phyloP scores from a whole-genome alignment of 2,329 filamentous ascomycete genomes.

The Orbilia blumenaviensis region DNA sequence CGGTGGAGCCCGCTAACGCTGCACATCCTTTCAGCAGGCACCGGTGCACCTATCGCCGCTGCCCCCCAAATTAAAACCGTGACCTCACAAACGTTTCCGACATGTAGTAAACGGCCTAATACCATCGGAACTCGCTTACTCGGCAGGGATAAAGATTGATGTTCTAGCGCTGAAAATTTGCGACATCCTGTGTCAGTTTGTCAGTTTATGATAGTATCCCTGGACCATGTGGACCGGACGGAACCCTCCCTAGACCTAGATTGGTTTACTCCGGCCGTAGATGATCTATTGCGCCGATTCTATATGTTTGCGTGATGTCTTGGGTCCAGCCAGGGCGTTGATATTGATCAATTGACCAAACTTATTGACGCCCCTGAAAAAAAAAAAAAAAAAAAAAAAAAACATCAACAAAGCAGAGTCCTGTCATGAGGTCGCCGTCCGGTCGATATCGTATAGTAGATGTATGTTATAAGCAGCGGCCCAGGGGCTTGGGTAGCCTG shows the following conservation, averaged over 20 bases:
- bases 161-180: constrained; percentile 41
- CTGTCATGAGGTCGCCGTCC: constrained; percentile 47
- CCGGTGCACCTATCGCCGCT: constrained; percentile 18
- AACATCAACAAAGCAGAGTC: constrained; percentile 6
- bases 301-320: constrained; percentile 23
- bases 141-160: constrained; percentile 25
- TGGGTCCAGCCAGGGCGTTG: constrained; percentile 9
- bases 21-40: constrained; percentile 2
- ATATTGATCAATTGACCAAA: constrained; percentile 16
- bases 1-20: constrained; percentile 10
- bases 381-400: no score
- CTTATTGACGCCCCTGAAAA: constrained; percentile 36
- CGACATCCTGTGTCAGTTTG: constrained; percentile 29
- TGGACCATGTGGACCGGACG: constrained; percentile 15
- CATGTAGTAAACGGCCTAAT: constrained; percentile 10
- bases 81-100: constrained; percentile 25
- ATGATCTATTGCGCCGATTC: background rate
- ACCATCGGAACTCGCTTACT: constrained; percentile 47
- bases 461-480: constrained; percentile 39
- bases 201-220: background rate
- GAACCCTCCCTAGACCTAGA: background rate
- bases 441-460: background rate
- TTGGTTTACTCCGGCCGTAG: constrained; percentile 24
- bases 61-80: background rate
- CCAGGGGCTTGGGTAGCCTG: constrained; percentile 47